These are phyloP conservation scores for Aspergillus bombycis DNA, from an alignment of 2,329 filamentous ascomycete species.

Conservation along the genomic window DNA sequence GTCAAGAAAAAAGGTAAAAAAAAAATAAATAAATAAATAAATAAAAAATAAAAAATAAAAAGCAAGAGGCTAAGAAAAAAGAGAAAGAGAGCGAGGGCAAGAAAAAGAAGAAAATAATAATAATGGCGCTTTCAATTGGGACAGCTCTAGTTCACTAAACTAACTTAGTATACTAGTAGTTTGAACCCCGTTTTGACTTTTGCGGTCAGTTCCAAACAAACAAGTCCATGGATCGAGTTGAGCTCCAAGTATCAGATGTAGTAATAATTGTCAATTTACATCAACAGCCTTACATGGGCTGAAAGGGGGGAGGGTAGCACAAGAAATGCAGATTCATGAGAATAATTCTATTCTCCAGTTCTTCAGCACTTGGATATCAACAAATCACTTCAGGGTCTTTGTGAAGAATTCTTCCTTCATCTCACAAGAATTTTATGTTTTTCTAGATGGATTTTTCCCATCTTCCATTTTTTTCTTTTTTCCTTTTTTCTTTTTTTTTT, in stretches of 20 bases:
- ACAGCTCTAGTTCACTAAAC: constrained; percentile 22
- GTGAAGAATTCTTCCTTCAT: not conserved
- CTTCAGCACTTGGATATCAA: not conserved
- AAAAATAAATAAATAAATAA: constrained; percentile 12
- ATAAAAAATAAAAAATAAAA: constrained; percentile 15
- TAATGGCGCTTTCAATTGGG: constrained; percentile 22
- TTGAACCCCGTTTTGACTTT: constrained; percentile 7
- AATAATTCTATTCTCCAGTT: not conserved
- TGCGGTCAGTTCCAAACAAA: constrained; percentile 23
- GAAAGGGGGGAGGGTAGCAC: not conserved
- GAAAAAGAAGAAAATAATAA: constrained; percentile 25
- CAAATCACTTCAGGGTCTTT: not conserved
- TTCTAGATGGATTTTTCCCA: not conserved
- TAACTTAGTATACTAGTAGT: constrained; percentile 14
- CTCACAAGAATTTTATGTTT: not conserved
- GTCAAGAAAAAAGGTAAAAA: constrained; percentile 16
- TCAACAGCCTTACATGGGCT: constrained; percentile 12
- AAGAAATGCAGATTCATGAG: constrained; percentile 10
- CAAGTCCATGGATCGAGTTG: constrained; percentile 27
- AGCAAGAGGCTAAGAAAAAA: constrained; percentile 14
- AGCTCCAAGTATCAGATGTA: constrained; percentile 25
- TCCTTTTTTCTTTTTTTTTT: too few relatives aligned
- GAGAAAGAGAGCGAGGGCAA: constrained; percentile 10
- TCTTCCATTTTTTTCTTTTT: not conserved
- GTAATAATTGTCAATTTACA: constrained; percentile 19